Evolutionary conservation across 352 stramenopile genomes (phyloP).

Genomic region (Blastocystis hominis): DNA sequence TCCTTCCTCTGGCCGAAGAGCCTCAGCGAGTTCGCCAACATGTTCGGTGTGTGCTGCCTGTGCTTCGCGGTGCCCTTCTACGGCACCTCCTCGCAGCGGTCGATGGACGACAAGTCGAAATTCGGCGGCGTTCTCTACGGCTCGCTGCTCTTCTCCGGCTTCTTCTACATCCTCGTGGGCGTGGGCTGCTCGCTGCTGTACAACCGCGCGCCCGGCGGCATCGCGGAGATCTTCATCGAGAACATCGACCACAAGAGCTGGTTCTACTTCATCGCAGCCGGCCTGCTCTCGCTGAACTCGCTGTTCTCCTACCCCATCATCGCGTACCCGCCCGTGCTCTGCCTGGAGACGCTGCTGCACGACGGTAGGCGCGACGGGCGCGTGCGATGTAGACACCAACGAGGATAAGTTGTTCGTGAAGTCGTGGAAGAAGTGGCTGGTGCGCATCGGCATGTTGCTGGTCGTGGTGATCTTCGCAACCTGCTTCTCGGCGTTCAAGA

Average conservation of each 20-base stretch:
- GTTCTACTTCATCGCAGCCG: background rate
- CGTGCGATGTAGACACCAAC: background rate
- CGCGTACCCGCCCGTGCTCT: conserved; percentile 10
- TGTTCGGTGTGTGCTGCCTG: conserved; percentile 26
- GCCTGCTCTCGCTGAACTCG: background rate
- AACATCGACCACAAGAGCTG: background rate
- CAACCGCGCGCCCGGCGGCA: background rate
- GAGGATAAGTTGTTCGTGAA: conserved; percentile 22
- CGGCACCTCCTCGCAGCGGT: conserved; percentile 24
- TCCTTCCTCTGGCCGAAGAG: conserved; percentile 19
- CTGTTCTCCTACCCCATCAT: conserved; percentile 32
- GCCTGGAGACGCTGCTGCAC: background rate
- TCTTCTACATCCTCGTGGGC: conserved; percentile 27
- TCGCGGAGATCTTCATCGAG: conserved; percentile 17
- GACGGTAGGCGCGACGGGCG: background rate
- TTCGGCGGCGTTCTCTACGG: background rate
- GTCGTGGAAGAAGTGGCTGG: conserved; percentile 14
- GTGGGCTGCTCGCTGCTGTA: conserved; percentile 16
- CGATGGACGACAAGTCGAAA: conserved; percentile 31
- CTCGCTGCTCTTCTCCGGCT: background rate
- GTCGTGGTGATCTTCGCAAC: conserved; percentile 11
- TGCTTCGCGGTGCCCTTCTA: conserved; percentile 30
- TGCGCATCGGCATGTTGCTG: background rate
- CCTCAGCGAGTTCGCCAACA: background rate
- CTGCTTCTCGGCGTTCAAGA: conserved; percentile 21